Evolutionary conservation across 139 green algal species (phyloP).

Genomic region (Picochlorum sp.): DNA sequence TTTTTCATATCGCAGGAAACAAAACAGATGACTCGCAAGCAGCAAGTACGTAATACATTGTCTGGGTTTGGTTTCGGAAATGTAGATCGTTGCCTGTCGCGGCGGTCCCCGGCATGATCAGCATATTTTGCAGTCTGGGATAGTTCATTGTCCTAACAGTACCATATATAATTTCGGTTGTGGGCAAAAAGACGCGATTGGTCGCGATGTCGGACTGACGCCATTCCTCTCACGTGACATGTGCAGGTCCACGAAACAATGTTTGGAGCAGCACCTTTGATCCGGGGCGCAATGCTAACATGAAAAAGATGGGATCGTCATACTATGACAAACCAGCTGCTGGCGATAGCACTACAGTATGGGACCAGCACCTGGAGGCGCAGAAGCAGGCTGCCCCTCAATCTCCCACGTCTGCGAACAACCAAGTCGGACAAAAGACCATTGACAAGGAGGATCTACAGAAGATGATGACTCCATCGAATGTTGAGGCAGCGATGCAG

Average conservation of each 20-base stretch:
- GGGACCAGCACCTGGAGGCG: slow-evolving; percentile 6
- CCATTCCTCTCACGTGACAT: not conserved
- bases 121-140: no score
- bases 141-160: no score
- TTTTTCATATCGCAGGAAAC: no score
- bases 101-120: no score
- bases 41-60: no score
- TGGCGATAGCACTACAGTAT: not conserved
- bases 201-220: no score
- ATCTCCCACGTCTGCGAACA: not conserved
- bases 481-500: not conserved
- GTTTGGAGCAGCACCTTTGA: slow-evolving; percentile 12
- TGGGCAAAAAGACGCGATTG: no score
- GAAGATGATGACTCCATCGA: not conserved
- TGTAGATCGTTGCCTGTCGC: no score
- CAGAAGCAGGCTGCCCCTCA: not conserved
- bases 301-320: slow-evolving; percentile 1
- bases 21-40: no score
- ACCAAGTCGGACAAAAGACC: not conserved
- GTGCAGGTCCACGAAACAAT: slow-evolving; percentile 7
- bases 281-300: slow-evolving; percentile 6
- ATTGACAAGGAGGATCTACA: not conserved
- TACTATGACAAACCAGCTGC: slow-evolving; percentile 8
- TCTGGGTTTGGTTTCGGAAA: no score
- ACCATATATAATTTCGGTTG: no score